phyloP scores from a whole-genome alignment of 768 basidiomycete species.

The Amanita rubescens region DNA sequence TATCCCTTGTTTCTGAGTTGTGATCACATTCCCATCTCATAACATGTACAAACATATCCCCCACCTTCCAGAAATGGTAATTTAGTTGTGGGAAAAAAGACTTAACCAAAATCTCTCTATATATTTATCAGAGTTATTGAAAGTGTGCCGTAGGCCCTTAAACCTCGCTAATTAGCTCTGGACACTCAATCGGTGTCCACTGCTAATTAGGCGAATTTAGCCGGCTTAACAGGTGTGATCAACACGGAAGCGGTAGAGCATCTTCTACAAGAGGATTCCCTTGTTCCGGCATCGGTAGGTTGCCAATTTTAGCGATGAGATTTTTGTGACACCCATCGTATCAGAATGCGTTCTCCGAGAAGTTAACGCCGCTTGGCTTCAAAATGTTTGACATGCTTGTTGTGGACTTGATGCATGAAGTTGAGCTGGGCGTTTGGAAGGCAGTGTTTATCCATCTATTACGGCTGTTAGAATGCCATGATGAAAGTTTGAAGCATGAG shows the following conservation, averaged over 20 bases:
- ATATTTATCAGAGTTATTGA: no score
- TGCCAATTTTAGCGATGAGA: neutral
- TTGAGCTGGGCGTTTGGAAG: constrained; percentile 32
- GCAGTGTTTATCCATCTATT: constrained; percentile 26
- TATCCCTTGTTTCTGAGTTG: no score
- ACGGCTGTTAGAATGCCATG: constrained; percentile 21
- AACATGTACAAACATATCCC: no score
- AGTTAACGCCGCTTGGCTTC: constrained; percentile 13
- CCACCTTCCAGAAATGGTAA: no score
- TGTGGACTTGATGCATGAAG: constrained; percentile 31
- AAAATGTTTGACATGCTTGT: constrained; percentile 21
- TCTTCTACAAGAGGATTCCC: constrained; percentile 19
- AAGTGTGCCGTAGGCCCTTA: no score
- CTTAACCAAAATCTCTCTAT: no score
- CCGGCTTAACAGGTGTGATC: no score
- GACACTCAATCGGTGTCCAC: no score
- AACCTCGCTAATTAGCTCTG: no score
- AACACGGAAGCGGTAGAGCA: constrained; percentile 18
- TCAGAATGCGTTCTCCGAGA: constrained; percentile 30
- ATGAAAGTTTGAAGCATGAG: constrained; percentile 11
- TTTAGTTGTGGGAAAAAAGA: no score
- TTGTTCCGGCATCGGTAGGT: constrained; percentile 25
- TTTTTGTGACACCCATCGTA: neutral
- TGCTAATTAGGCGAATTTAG: no score
- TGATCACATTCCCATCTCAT: no score